Percentiles rank a stretch among this genome's conserved stretches.
These are phyloP conservation scores for Oldenlandia corymbosa DNA, from an alignment of 257 asterid genomes.

Conservation along the genomic window DNA sequence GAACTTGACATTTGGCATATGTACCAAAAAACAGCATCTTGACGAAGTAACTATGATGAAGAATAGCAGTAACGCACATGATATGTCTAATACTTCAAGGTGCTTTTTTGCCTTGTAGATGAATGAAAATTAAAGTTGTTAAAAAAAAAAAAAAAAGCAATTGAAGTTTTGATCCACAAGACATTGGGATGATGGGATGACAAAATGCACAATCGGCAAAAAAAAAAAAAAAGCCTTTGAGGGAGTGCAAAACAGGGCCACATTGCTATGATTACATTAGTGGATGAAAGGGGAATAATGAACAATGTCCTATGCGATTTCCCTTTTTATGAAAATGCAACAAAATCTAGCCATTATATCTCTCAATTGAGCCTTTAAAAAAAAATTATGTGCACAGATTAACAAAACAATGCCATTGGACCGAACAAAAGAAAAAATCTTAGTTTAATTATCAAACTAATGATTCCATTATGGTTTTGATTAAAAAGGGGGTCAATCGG, in stretches of 20 bases:
- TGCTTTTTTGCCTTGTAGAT: background rate
- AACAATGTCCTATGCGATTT: too few relatives aligned
- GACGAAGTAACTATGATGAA: conserved; percentile 21
- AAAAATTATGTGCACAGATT: conserved; percentile 49
- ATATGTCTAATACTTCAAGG: conserved; percentile 17
- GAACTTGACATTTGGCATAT: background rate
- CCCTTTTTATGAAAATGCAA: conserved; percentile 1
- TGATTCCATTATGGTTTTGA: conserved; percentile 17
- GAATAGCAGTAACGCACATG: conserved; percentile 37
- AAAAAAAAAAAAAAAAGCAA: conserved; percentile 9
- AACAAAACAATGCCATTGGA: conserved; percentile 22
- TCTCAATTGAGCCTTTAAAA: conserved; percentile 15
- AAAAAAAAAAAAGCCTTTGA: conserved; percentile 27
- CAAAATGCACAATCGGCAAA: conserved; percentile 29
- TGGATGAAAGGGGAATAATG: too few relatives aligned
- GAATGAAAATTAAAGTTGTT: background rate
- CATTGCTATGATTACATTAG: conserved; percentile 28
- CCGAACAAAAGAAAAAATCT: conserved; percentile 19
- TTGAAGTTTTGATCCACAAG: conserved; percentile 26
- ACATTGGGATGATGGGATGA: too few relatives aligned
- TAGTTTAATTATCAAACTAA: conserved; percentile 31
- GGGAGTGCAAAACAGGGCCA: conserved; percentile 25
- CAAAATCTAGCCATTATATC: conserved; percentile 20
- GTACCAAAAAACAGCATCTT: conserved; percentile 2
- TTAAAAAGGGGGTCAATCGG: conserved; percentile 13